Percentiles rank a stretch among this genome's conserved stretches.
These are phyloP conservation scores for Penicillium paradoxum DNA, from an alignment of 495 filamentous ascomycete species.

Conservation along the genomic window DNA sequence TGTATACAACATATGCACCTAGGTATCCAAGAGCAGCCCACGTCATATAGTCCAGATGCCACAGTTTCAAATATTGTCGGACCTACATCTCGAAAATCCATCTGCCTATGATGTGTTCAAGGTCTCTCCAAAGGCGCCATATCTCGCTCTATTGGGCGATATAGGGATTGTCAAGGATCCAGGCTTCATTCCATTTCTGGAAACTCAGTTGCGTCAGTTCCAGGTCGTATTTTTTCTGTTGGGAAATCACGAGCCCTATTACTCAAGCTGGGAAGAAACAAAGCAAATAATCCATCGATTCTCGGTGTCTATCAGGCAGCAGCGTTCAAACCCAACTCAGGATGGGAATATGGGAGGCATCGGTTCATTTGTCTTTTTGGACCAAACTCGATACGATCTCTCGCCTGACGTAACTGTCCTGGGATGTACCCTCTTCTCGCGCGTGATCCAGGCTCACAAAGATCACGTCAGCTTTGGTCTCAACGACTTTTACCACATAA, in stretches of 20 bases:
- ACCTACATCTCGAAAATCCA: constrained; percentile 51
- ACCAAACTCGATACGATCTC: constrained; percentile 29
- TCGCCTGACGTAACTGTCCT: constrained; percentile 27
- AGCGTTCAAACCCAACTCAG: neutral
- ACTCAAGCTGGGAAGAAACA: constrained; percentile 34
- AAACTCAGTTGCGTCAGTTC: constrained; percentile 41
- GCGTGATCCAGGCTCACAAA: constrained; percentile 15
- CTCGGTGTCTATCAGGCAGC: constrained; percentile 12
- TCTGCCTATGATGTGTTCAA: constrained; percentile 44
- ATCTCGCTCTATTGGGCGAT: constrained; percentile 54
- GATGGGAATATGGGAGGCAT: constrained; percentile 2
- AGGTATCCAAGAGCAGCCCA: neutral
- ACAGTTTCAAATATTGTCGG: constrained; percentile 50
- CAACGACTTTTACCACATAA: constrained; percentile 48
- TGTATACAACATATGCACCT: too few relatives aligned
- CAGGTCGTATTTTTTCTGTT: constrained; percentile 46
- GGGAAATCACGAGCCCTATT: constrained; percentile 56
- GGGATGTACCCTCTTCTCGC: constrained; percentile 35
- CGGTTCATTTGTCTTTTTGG: constrained; percentile 17
- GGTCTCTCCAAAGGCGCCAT: constrained; percentile 40
- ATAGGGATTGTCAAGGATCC: constrained; percentile 46
- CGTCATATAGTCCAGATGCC: constrained; percentile 8
- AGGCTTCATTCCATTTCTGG: constrained; percentile 41
- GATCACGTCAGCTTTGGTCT: constrained; percentile 29
- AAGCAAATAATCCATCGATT: constrained; percentile 21